Evolutionary conservation across 2,329 filamentous ascomycete genomes (phyloP), one percentile per base, ranked within the genome.

Genomic region (Dactylonectria macrodidyma): DNA sequence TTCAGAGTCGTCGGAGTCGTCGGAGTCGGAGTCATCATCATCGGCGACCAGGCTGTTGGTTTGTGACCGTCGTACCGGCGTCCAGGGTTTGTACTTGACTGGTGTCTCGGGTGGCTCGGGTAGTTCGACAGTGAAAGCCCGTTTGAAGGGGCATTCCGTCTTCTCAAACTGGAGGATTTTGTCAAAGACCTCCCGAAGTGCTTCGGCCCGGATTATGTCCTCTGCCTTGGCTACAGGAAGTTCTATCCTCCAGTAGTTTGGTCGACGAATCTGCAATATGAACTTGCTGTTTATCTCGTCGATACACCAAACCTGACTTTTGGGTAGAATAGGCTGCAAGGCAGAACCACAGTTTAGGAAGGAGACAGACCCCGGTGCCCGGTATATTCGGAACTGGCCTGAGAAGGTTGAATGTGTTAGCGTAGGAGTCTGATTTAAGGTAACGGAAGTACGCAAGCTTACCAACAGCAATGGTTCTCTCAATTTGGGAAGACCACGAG

Each of bases 301-400:
- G 36, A 98, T 92, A 79, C 93, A 97, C 95, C 95, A 98, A 78
- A 93, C 97, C 81, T 97, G 95, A 66, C 94, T 97, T 79, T 94
- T 94, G 26, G 93, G 94, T 59, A 98, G 83, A 69, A 98, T 96
- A 11, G 95, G 93, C 75, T 96, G 93, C 19, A 97, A 87, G 16
- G 95, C 91, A 62, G 90, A 90, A 67, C 93, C 93, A 71, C 94
- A 97, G 80, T 93, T 95, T 10, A 98, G 86, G 76, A 97, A 98
- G 12, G 94, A 93, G 16, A 96, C 93, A 10, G 94, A 94, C 22
- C 94, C 93, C 8, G 93, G 93, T 38, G 96, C 92, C 75, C 93
- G 91, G 79, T 98, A 97, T 70, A 98, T 94, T 70, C 92, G 89
- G 67, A 98, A 87, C 1, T 91, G 88, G 2, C 94, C 95, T 89